A percentile compares a stretch with the other conserved stretches of the same genome.
Evolutionary conservation across 2,329 filamentous ascomycete species (phyloP).

Genomic region (Fusarium nygamai): DNA sequence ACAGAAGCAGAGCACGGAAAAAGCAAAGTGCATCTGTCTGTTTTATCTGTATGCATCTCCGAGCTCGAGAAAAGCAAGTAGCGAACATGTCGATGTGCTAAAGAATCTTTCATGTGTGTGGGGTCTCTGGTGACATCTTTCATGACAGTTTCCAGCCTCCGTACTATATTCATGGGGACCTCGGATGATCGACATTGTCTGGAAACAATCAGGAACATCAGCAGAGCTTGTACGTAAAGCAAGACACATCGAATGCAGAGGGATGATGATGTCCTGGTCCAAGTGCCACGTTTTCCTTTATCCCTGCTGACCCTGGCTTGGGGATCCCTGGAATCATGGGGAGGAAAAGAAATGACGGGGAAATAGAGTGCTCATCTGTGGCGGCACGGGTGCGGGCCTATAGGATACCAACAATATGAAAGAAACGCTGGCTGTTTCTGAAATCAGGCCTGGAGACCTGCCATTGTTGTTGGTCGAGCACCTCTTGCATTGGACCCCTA

Average conservation of each 20-base stretch:
- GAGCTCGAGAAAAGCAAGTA: slow-evolving; percentile 2
- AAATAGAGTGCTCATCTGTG: slow-evolving; percentile 8
- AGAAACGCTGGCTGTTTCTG: slow-evolving; percentile 22
- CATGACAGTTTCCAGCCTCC: not conserved
- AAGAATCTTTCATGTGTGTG: slow-evolving; percentile 11
- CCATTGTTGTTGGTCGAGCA: slow-evolving; percentile 3
- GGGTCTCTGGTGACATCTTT: not conserved
- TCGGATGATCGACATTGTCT: not conserved
- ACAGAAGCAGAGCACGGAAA: slow-evolving; percentile 1
- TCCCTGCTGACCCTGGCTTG: slow-evolving; percentile 11
- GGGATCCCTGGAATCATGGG: slow-evolving; percentile 2
- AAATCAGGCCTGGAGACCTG: not conserved
- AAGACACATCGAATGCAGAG: slow-evolving; percentile 10
- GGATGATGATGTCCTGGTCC: not conserved
- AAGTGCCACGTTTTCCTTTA: slow-evolving; percentile 15
- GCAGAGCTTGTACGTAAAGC: slow-evolving; percentile 15
- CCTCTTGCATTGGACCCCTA: slow-evolving; percentile 2
- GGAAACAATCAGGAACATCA: not conserved
- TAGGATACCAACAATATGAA: not conserved
- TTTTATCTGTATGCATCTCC: not conserved
- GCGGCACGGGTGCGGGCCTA: not conserved
- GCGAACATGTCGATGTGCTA: not conserved
- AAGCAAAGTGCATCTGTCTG: not conserved
- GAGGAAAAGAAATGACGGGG: slow-evolving; percentile 17
- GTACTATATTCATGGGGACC: not conserved